Evolutionary conservation across 2,329 filamentous ascomycete species (phyloP).

Genomic region (Tolypocladium cylindrosporum): DNA sequence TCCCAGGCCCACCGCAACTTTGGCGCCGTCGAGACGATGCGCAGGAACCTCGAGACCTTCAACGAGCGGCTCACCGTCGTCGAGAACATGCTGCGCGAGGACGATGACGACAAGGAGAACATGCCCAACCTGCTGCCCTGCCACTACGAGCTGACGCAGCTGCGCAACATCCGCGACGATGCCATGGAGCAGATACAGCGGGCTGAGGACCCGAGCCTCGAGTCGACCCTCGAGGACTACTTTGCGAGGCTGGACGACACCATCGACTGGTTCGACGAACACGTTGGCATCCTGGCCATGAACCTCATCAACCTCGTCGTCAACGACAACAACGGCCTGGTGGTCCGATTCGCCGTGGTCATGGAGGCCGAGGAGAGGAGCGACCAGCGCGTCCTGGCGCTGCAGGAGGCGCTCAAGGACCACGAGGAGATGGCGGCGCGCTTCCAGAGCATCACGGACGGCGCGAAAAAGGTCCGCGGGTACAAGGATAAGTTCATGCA

Average conservation of each 20-base stretch:
- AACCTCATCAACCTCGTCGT: slow-evolving; percentile 84
- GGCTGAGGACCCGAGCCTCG: slow-evolving; percentile 61
- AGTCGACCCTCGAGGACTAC: slow-evolving; percentile 79
- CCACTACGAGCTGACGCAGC: slow-evolving; percentile 84
- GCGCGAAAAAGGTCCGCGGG: slow-evolving; percentile 81
- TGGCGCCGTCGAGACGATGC: slow-evolving; percentile 87
- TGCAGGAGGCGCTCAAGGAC: slow-evolving; percentile 91
- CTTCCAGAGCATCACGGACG: slow-evolving; percentile 91
- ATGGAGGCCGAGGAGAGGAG: slow-evolving; percentile 96
- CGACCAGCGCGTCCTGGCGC: slow-evolving; percentile 78
- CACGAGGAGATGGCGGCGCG: slow-evolving; percentile 89
- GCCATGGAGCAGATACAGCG: slow-evolving; percentile 92
- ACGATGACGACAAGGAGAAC: slow-evolving; percentile 76
- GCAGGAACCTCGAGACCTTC: slow-evolving; percentile 79
- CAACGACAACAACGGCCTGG: slow-evolving; percentile 75
- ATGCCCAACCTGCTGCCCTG: slow-evolving; percentile 86
- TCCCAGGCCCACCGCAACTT: slow-evolving; percentile 97
- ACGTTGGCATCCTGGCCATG: slow-evolving; percentile 78
- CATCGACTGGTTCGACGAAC: slow-evolving; percentile 92
- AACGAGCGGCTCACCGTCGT: slow-evolving; percentile 66
- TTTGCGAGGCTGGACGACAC: slow-evolving; percentile 79
- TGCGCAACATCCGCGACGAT: slow-evolving; percentile 90
- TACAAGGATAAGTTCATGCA: slow-evolving; percentile 95
- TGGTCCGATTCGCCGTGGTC: slow-evolving; percentile 83
- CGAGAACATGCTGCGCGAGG: slow-evolving; percentile 68